Evolutionary conservation across 345 rosid genomes (phyloP), one percentile per base, ranked within the genome.

Genomic region (Arabis alpina): DNA sequence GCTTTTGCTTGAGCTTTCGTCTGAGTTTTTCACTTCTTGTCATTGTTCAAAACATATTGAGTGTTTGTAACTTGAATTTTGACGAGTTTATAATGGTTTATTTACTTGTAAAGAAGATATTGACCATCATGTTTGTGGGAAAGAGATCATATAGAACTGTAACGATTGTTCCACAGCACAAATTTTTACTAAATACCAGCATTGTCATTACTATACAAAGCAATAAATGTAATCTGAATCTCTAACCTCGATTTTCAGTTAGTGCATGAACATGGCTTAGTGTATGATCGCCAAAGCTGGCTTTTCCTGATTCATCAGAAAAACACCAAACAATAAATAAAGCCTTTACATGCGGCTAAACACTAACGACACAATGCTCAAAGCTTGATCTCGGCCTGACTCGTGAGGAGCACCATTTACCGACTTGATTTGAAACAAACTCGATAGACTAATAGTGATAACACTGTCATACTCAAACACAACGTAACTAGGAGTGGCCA

Each of bases 221-320:
- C 61, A 54, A 42, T 41, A 13, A 61, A 53, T 53, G 52, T 25
- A 36, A 44, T 53, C 3, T 68, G 64, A 52, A 44, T 53, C 3
- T 68, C 69, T 67, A 61, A 61, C 68, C 78, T 75, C 7, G 11
- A 16, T 37, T 60, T 25, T 2, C 69, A 37, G 55, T 52, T 53
- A 61, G 41, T 60, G 36, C 52, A 61, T 68, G 11, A 27, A 75
- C 69, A 44, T 5, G 52, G 36, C 23, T 44, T 48, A 52, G 54
- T 53, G 53, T 25, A 28, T 45, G 8, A 61, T 61, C 47, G 44
- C 45, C 61, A 24, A 24, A 25, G 28, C 27, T 40, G 8, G 54
- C 64, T n/a, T 52, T 16, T 24, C 73, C 73, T 74, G 74, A 13
- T 11, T 60, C 37, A 68, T 52, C 68, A 59, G 25, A 51, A 59